phyloP scores from a whole-genome alignment of 1,139 yeast species.

The Yamadazyma blattariae region DNA sequence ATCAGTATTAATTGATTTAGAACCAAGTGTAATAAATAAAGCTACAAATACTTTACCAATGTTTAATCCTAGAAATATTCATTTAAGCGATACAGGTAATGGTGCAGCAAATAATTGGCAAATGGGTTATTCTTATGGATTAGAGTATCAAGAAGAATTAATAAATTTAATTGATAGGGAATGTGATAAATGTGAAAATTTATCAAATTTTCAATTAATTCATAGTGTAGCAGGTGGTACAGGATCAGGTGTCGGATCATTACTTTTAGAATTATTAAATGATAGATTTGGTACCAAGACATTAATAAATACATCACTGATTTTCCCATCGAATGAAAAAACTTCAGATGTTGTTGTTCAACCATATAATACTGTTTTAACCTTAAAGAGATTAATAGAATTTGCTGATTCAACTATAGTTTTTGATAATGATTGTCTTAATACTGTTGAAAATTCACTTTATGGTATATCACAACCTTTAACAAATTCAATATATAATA shows the following conservation, averaged over 20 bases:
- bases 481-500: slow-evolving; percentile 8
- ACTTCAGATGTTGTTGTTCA: slow-evolving; percentile 96
- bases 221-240: slow-evolving; percentile 99
- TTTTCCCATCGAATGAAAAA: slow-evolving; percentile 74
- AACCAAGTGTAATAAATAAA: slow-evolving; percentile 82
- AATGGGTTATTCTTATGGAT: slow-evolving; percentile 80
- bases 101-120: slow-evolving; percentile 99
- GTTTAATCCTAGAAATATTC: slow-evolving; percentile 83
- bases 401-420: slow-evolving; percentile 84
- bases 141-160: slow-evolving; percentile 64
- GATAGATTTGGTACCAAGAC: slow-evolving; percentile 82
- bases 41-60: slow-evolving; percentile 58
- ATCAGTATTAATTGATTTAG: slow-evolving; percentile 79
- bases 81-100: slow-evolving; percentile 73
- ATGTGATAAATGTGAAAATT: slow-evolving; percentile 84
- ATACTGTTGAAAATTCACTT: slow-evolving; percentile 58
- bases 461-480: slow-evolving; percentile 29
- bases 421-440: slow-evolving; percentile 84
- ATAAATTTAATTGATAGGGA: slow-evolving; percentile 86
- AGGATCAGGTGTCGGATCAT: slow-evolving; percentile 93
- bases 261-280: slow-evolving; percentile 68
- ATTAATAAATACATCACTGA: slow-evolving; percentile 78
- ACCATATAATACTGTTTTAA: slow-evolving; percentile 86
- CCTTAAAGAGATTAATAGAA: slow-evolving; percentile 77
- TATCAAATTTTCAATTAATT: slow-evolving; percentile 85